Evolutionary conservation across 1,284 basidiomycete genomes (phyloP).

Genomic region (Ceraceosorus bombacis): DNA sequence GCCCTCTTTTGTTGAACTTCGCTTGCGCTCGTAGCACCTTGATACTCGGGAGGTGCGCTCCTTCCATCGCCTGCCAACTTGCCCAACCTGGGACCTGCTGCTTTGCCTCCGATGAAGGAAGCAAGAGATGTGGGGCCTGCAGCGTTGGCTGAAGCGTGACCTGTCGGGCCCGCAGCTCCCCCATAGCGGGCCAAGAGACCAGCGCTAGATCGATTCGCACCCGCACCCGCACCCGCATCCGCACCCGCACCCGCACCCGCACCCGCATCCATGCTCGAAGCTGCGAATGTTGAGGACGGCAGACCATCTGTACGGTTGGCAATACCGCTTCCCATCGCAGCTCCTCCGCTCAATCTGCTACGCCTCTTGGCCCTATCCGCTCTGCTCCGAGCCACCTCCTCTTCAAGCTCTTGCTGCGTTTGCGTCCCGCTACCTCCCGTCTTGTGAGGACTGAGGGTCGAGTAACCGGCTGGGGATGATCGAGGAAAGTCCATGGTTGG

Average conservation of each 20-base stretch:
- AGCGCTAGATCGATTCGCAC: background rate
- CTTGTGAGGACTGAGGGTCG: too few relatives aligned
- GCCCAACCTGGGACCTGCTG: slow-evolving; percentile 41
- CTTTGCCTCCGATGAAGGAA: slow-evolving; percentile 45
- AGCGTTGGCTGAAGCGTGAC: slow-evolving; percentile 22
- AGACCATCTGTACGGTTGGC: slow-evolving; percentile 1
- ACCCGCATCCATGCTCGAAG: background rate
- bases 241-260: background rate
- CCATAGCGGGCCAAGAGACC: slow-evolving; percentile 38
- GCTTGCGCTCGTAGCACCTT: background rate
- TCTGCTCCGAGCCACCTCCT: slow-evolving; percentile 5
- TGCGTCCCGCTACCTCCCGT: background rate
- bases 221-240: background rate
- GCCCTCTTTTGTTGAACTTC: background rate
- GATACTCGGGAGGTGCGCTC: slow-evolving; percentile 35
- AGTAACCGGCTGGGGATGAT: too few relatives aligned
- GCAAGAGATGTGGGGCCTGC: slow-evolving; percentile 40
- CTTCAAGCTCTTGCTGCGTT: slow-evolving; percentile 12
- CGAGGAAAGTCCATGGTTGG: too few relatives aligned
- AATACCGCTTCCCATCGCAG: background rate
- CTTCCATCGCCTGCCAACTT: slow-evolving; percentile 42
- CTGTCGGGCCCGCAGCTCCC: slow-evolving; percentile 44
- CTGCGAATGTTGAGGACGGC: background rate
- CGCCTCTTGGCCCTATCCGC: slow-evolving; percentile 1
- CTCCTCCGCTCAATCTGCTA: slow-evolving; percentile 3